These are phyloP conservation scores for Multifurca ochricompacta DNA, from an alignment of 768 basidiomycete genomes.

Conservation along the genomic window DNA sequence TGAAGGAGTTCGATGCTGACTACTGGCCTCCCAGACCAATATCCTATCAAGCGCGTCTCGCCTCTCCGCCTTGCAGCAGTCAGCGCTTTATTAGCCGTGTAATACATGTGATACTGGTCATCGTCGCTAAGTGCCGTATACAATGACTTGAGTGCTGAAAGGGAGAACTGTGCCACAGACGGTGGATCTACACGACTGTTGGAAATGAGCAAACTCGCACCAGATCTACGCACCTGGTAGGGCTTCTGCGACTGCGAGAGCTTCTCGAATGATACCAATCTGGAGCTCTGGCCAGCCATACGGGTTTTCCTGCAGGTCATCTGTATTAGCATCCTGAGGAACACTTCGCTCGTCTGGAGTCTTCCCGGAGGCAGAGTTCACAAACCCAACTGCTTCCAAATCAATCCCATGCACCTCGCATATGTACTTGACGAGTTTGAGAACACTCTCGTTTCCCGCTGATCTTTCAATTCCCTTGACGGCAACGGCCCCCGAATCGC, in stretches of 20 bases:
- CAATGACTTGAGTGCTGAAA: conserved; percentile 76
- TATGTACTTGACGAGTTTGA: conserved; percentile 63
- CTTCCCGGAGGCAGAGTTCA: conserved; percentile 21
- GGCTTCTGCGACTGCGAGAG: conserved; percentile 84
- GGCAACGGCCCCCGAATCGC: conserved; percentile 51
- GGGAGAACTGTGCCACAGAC: conserved; percentile 79
- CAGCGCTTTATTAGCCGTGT: conserved; percentile 65
- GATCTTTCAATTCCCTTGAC: conserved; percentile 65
- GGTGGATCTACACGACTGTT: conserved; percentile 54
- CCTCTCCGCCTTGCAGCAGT: conserved; percentile 72
- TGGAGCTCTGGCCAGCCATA: conserved; percentile 96
- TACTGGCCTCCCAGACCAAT: conserved; percentile 81
- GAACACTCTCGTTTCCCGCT: conserved; percentile 77
- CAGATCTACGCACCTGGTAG: conserved; percentile 62
- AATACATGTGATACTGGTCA: conserved; percentile 77
- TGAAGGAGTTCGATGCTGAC: conserved; percentile 69
- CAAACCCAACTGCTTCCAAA: conserved; percentile 59
- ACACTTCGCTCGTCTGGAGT: not conserved
- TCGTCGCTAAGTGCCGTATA: conserved; percentile 57
- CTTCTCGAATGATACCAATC: conserved; percentile 88
- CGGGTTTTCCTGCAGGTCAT: conserved; percentile 38
- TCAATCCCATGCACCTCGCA: conserved; percentile 78
- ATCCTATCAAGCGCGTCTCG: conserved; percentile 59
- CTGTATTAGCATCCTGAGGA: conserved; percentile 32
- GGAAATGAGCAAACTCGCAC: not conserved